These are phyloP conservation scores for Hypericum androsaemum DNA, from an alignment of 345 rosid genomes.

Conservation along the genomic window DNA sequence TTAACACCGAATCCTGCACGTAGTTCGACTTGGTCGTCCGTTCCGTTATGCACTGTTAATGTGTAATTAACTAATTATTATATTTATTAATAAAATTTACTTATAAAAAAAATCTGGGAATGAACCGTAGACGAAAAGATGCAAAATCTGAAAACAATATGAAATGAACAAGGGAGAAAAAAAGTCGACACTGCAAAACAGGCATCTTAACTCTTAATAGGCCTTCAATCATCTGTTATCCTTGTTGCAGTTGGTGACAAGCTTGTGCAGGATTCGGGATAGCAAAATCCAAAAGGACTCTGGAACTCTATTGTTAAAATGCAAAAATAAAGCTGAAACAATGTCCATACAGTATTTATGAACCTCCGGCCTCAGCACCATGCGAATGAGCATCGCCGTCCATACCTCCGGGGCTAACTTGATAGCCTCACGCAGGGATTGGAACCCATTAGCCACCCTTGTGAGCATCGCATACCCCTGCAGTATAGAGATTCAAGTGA, in stretches of 20 bases:
- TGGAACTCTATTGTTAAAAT: slow-evolving; percentile 41
- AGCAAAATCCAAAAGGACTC: slow-evolving; percentile 47
- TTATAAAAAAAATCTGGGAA: too few species aligned
- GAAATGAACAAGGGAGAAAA: too few species aligned
- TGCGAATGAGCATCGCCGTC: slow-evolving; percentile 60
- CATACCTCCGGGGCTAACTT: slow-evolving; percentile 75
- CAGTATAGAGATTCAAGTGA: slow-evolving; percentile 1
- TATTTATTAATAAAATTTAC: too few species aligned
- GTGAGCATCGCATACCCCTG: slow-evolving; percentile 39
- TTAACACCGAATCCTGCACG: too few species aligned
- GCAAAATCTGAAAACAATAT: too few species aligned
- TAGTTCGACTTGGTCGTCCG: too few species aligned
- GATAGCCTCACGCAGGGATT: slow-evolving; percentile 43
- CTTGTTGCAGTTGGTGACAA: slow-evolving; percentile 8
- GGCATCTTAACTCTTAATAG: too few species aligned
- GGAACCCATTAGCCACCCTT: slow-evolving; percentile 54
- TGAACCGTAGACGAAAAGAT: too few species aligned
- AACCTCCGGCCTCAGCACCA: slow-evolving; percentile 50
- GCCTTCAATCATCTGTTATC: too few species aligned
- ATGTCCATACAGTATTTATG: slow-evolving; percentile 46
- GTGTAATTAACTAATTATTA: too few species aligned
- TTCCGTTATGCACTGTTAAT: too few species aligned
- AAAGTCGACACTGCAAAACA: too few species aligned
- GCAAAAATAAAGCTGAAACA: slow-evolving; percentile 38
- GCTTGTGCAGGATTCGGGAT: slow-evolving; percentile 47